Percentiles rank a stretch among this genome's conserved stretches.
These are phyloP conservation scores for Rhodotorula paludigena DNA, from an alignment of 768 basidiomycete genomes.

Conservation along the genomic window DNA sequence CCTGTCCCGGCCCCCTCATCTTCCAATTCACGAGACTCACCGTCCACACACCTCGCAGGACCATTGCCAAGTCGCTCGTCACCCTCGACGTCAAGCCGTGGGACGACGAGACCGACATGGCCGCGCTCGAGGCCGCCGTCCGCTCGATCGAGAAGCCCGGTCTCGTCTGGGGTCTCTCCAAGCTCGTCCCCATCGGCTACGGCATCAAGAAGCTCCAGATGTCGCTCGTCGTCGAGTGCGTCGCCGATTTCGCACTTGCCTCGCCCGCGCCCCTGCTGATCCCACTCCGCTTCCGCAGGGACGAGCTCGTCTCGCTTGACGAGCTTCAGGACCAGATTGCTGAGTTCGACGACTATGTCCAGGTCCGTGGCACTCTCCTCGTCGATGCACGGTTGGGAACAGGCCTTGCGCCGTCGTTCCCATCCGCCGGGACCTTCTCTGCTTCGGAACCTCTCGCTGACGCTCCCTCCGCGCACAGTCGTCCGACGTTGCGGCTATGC, in stretches of 20 bases:
- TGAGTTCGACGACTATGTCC: slow-evolving; percentile 53
- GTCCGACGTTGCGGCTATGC: slow-evolving; percentile 37
- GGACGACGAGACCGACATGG: slow-evolving; percentile 99
- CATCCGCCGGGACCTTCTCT: background rate
- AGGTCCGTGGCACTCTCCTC: background rate
- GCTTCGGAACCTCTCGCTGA: background rate
- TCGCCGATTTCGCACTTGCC: too few relatives aligned
- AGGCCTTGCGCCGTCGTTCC: background rate
- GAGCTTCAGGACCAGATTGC: slow-evolving; percentile 86
- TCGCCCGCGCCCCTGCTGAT: too few relatives aligned
- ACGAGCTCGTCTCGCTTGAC: slow-evolving; percentile 86
- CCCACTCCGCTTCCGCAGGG: too few relatives aligned
- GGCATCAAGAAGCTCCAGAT: slow-evolving; percentile 89
- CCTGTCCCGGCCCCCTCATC: background rate
- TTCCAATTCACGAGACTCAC: slow-evolving; percentile 8
- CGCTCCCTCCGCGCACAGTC: slow-evolving; percentile 10
- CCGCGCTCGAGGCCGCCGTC: slow-evolving; percentile 70
- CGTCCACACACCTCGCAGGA: slow-evolving; percentile 1
- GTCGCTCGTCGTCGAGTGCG: slow-evolving; percentile 69
- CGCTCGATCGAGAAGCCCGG: slow-evolving; percentile 82
- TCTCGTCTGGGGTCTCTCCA: slow-evolving; percentile 91
- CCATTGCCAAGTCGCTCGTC: slow-evolving; percentile 72
- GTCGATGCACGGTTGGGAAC: too few relatives aligned
- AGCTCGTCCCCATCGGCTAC: slow-evolving; percentile 86
- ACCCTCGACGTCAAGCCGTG: slow-evolving; percentile 92